A percentile compares a stretch with the other conserved stretches of the same genome.
Evolutionary conservation across 805 yeast genomes (phyloP).

Genomic region (Candida pseudoglaebosa): DNA sequence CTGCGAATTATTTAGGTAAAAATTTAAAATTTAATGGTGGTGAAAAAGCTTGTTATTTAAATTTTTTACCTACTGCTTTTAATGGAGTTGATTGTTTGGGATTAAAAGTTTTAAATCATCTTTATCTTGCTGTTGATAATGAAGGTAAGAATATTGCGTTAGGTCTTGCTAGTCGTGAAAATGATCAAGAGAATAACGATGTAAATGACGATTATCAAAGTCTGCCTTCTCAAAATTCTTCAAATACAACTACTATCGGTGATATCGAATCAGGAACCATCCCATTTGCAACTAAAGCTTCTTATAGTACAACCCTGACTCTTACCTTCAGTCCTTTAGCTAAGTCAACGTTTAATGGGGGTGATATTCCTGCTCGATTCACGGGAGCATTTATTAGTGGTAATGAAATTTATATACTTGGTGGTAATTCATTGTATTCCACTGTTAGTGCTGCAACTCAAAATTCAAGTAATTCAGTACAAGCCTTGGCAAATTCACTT

Average conservation of each 20-base stretch:
- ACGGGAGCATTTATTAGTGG: slow-evolving; percentile 12
- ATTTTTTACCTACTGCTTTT: slow-evolving; percentile 43
- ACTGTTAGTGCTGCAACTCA: slow-evolving; percentile 2
- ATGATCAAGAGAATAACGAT: too few relatives aligned
- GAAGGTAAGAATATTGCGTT: slow-evolving; percentile 54
- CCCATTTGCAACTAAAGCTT: slow-evolving; percentile 44
- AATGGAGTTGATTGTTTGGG: slow-evolving; percentile 57
- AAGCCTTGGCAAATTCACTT: not conserved
- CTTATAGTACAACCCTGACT: not conserved
- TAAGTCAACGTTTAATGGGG: not conserved
- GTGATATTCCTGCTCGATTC: slow-evolving; percentile 21
- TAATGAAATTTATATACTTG: slow-evolving; percentile 1
- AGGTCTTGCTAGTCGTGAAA: slow-evolving; percentile 41
- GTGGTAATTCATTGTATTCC: slow-evolving; percentile 10
- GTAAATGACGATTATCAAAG: not conserved
- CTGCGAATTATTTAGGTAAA: slow-evolving; percentile 30
- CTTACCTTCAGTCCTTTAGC: not conserved
- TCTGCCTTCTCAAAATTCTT: not conserved
- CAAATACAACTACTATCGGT: slow-evolving; percentile 14
- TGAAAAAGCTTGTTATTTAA: slow-evolving; percentile 52
- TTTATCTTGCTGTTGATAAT: slow-evolving; percentile 62
- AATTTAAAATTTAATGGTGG: slow-evolving; percentile 51
- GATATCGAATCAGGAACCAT: slow-evolving; percentile 40
- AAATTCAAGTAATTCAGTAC: not conserved
- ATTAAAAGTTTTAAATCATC: slow-evolving; percentile 47